A percentile compares a stretch with the other conserved stretches of the same genome.
Conservation (phyloP, 805 yeast genomes). For the Pichia cabralensis region DNA sequence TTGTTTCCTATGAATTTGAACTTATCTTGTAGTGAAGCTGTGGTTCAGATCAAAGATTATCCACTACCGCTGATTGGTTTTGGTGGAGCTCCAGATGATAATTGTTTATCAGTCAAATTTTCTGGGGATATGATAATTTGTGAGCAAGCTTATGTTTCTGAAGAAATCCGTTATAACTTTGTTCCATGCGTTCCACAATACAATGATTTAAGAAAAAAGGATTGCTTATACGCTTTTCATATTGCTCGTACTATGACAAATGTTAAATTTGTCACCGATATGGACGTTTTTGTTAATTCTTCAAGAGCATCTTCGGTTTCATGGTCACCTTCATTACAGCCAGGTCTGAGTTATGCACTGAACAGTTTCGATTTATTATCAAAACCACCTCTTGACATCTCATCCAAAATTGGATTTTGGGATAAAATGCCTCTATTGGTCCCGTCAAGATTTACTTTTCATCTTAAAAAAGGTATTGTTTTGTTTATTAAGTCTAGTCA, state of each 20-base stretch:
- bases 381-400: slow-evolving; percentile 60
- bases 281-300: slow-evolving; percentile 36
- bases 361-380: slow-evolving; percentile 56
- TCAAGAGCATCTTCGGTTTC: slow-evolving; percentile 40
- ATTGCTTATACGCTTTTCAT: slow-evolving; percentile 47
- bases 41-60: slow-evolving; percentile 42
- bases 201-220: slow-evolving; percentile 18
- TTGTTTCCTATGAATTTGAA: slow-evolving; percentile 39
- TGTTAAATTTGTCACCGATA: slow-evolving; percentile 44
- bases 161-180: slow-evolving; percentile 30
- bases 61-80: slow-evolving; percentile 49
- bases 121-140: slow-evolving; percentile 46
- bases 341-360: slow-evolving; percentile 53
- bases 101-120: slow-evolving; percentile 25
- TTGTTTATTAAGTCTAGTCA: slow-evolving; percentile 53
- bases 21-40: slow-evolving; percentile 34
- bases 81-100: slow-evolving; percentile 33
- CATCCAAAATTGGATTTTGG: slow-evolving; percentile 61
- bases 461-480: slow-evolving; percentile 42
- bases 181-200: slow-evolving; percentile 39
- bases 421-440: slow-evolving; percentile 48
- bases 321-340: slow-evolving; percentile 57
- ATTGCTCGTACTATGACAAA: slow-evolving; percentile 57
- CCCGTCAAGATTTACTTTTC: slow-evolving; percentile 43
- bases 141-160: slow-evolving; percentile 49